phyloP scores from a whole-genome alignment of 1,139 yeast species.

The Magnusiomyces fungicola region DNA sequence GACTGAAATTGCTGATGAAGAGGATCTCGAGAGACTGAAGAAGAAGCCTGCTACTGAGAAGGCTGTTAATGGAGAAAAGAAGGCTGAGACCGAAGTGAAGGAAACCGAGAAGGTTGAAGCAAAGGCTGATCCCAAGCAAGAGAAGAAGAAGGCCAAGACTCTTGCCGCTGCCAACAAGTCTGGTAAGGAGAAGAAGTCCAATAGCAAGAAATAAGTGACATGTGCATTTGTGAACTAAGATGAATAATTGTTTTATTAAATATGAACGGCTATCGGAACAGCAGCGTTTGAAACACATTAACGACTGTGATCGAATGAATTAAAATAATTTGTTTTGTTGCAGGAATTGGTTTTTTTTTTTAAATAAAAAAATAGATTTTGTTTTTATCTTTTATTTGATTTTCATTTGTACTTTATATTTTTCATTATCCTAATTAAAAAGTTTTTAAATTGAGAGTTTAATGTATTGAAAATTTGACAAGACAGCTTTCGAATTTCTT shows the following conservation, averaged over 20 bases:
- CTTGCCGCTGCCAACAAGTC: neutral
- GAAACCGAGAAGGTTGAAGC: neutral
- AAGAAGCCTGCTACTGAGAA: conserved; percentile 1
- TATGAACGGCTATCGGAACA: neutral
- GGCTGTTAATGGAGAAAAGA: neutral
- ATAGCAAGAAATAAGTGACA: neutral
- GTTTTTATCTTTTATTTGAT: no score
- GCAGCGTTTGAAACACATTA: neutral
- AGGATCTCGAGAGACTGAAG: neutral
- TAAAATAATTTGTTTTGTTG: no score
- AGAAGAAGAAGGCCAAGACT: conserved; percentile 22
- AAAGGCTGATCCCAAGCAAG: neutral
- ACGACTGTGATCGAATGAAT: neutral
- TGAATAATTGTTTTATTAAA: no score
- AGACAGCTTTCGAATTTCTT: no score
- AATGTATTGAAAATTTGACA: no score
- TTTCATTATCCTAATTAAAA: no score
- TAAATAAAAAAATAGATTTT: no score
- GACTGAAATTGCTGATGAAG: conserved; percentile 1
- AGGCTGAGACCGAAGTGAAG: neutral
- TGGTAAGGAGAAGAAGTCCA: neutral
- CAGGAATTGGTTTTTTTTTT: no score
- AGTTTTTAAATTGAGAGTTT: no score
- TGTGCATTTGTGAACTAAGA: no score
- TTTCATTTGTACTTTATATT: no score